Evolutionary conservation across 768 basidiomycete species (phyloP).

Genomic region (Termitomyces sp.): DNA sequence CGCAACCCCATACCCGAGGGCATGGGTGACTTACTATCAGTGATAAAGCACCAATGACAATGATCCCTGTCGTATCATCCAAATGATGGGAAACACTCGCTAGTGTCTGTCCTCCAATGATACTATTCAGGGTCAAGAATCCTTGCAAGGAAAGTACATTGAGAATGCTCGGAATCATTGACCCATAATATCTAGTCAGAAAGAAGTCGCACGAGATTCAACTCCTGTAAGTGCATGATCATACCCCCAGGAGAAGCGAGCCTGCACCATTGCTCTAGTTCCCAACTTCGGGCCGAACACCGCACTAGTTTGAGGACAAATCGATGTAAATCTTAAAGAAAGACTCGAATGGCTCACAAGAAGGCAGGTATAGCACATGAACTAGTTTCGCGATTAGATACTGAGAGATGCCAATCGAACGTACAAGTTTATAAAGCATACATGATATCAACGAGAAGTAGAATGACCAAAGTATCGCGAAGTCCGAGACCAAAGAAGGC

Average conservation of each 20-base stretch:
- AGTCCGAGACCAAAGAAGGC: constrained; percentile 49
- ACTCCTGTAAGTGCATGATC: neutral
- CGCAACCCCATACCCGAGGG: neutral
- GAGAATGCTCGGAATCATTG: constrained; percentile 43
- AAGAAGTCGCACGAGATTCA: neutral
- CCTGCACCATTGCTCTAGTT: constrained; percentile 74
- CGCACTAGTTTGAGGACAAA: constrained; percentile 21
- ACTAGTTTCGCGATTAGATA: constrained; percentile 11
- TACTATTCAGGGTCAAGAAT: constrained; percentile 61
- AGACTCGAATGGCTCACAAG: constrained; percentile 33
- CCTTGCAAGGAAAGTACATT: constrained; percentile 59
- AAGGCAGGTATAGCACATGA: constrained; percentile 51
- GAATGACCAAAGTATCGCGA: constrained; percentile 44
- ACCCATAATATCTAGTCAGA: constrained; percentile 45
- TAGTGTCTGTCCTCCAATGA: constrained; percentile 65
- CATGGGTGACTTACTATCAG: constrained; percentile 23
- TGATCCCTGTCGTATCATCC: constrained; percentile 32
- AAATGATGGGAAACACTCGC: constrained; percentile 42
- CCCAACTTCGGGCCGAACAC: constrained; percentile 78
- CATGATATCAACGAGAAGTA: constrained; percentile 35
- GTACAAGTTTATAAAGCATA: constrained; percentile 18
- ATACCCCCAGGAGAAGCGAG: constrained; percentile 31
- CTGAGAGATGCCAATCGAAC: neutral
- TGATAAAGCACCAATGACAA: constrained; percentile 32
- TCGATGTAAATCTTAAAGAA: neutral